Percentiles rank a stretch among this genome's conserved stretches.
Conservation (phyloP, 179 eudicot genomes). For the Carnegiea gigantea region DNA sequence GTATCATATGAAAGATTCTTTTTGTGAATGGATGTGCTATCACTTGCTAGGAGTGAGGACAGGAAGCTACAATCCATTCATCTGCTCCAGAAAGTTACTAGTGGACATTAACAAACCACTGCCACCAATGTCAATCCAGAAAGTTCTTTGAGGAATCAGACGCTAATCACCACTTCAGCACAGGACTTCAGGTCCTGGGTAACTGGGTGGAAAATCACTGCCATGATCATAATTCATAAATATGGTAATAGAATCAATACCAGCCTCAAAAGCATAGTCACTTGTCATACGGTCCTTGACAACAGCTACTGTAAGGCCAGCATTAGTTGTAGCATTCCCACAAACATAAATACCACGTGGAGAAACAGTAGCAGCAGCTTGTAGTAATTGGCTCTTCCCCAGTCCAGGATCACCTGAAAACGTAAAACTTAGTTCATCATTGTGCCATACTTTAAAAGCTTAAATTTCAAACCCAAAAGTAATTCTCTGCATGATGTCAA, state of each 20-base stretch:
- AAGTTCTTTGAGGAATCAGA: background rate
- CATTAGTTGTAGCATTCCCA: conserved; percentile 98
- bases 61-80: conserved; percentile 3
- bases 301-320: conserved; percentile 98
- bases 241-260: conserved; percentile 37
- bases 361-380: conserved; percentile 93
- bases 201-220: conserved; percentile 9
- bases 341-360: conserved; percentile 99
- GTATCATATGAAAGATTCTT: background rate
- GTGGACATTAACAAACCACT: background rate
- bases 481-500: background rate
- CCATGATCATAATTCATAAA: conserved; percentile 13
- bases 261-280: conserved; percentile 99
- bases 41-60: background rate
- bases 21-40: conserved; percentile 6
- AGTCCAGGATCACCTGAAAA: conserved; percentile 92
- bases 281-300: conserved; percentile 93
- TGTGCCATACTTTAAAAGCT: conserved; percentile 12
- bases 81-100: background rate
- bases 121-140: background rate
- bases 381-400: conserved; percentile 92
- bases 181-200: background rate
- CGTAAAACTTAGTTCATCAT: background rate
- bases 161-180: background rate
- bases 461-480: background rate